phyloP scores from a whole-genome alignment of 345 rosid genomes.

The Populus alba region DNA sequence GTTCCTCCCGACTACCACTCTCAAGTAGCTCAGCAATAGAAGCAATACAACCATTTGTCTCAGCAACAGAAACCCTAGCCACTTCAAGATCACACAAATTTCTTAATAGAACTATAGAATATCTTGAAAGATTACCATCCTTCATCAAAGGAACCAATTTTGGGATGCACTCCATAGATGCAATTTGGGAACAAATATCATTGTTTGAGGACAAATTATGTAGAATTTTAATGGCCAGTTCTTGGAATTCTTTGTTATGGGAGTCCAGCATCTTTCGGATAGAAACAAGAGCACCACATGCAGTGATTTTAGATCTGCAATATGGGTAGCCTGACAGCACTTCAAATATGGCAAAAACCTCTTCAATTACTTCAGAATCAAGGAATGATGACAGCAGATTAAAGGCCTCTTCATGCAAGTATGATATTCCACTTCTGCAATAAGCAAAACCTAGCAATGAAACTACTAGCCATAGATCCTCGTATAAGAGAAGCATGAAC shows the following conservation, averaged over 20 bases:
- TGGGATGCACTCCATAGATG: constrained; percentile 46
- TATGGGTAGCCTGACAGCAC: constrained; percentile 44
- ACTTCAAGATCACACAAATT: constrained; percentile 53
- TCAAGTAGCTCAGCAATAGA: constrained; percentile 62
- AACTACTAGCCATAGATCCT: neutral
- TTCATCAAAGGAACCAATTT: constrained; percentile 56
- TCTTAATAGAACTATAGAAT: constrained; percentile 43
- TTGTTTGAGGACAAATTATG: constrained; percentile 47
- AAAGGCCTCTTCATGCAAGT: constrained; percentile 46
- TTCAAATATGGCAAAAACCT: constrained; percentile 53
- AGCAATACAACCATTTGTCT: constrained; percentile 58
- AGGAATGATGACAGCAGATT: constrained; percentile 47
- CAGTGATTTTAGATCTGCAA: constrained; percentile 39
- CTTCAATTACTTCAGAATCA: constrained; percentile 51
- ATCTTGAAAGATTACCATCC: constrained; percentile 38
- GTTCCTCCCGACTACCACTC: constrained; percentile 47
- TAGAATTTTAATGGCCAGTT: constrained; percentile 56
- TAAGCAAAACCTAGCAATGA: constrained; percentile 18
- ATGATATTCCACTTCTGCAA: constrained; percentile 46
- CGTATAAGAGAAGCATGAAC: neutral
- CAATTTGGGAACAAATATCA: constrained; percentile 44
- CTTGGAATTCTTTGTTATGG: constrained; percentile 33
- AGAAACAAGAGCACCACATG: constrained; percentile 51
- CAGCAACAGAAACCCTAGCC: constrained; percentile 53
- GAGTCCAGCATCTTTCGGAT: constrained; percentile 47